A percentile compares a stretch with the other conserved stretches of the same genome.
These are phyloP conservation scores for Debaryomyces castellii DNA, from an alignment of 805 yeast species.

Conservation along the genomic window DNA sequence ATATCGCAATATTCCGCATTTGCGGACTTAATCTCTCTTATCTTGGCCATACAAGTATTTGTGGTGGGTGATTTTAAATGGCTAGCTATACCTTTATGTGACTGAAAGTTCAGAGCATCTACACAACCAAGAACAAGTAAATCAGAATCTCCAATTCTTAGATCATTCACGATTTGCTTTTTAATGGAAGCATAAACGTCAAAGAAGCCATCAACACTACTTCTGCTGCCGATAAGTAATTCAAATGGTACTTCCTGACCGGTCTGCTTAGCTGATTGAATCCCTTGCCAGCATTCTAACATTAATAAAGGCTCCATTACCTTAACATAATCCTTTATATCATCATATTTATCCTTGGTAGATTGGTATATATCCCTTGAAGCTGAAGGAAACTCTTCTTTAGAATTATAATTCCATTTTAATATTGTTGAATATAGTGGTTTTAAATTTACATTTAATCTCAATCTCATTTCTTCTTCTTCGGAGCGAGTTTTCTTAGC, in stretches of 20 bases:
- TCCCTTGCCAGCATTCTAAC: conserved; percentile 92
- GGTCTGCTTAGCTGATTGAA: conserved; percentile 69
- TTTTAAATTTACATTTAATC: conserved; percentile 74
- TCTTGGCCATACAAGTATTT: conserved; percentile 75
- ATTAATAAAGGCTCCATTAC: conserved; percentile 78
- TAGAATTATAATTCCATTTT: conserved; percentile 70
- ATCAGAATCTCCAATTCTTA: conserved; percentile 72
- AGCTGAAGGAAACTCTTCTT: conserved; percentile 59
- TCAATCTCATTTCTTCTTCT: conserved; percentile 73
- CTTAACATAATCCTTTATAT: conserved; percentile 64
- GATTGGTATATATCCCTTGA: conserved; percentile 38
- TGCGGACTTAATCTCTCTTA: conserved; percentile 67
- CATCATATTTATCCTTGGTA: conserved; percentile 56
- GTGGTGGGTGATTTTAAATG: conserved; percentile 28
- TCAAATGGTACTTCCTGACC: conserved; percentile 61
- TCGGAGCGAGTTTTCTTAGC: conserved; percentile 46
- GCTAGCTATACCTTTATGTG: conserved; percentile 18
- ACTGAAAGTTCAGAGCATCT: conserved; percentile 13
- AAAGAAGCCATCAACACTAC: conserved; percentile 81
- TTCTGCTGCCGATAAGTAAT: conserved; percentile 72
- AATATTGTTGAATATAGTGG: conserved; percentile 71
- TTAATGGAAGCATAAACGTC: conserved; percentile 79
- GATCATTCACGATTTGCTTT: conserved; percentile 47
- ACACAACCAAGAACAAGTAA: conserved; percentile 56
- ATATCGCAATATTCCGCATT: conserved; percentile 70